Percentiles rank a stretch among this genome's conserved stretches.
Conservation (phyloP, 257 asterid species). For the Scutellaria barbata region DNA sequence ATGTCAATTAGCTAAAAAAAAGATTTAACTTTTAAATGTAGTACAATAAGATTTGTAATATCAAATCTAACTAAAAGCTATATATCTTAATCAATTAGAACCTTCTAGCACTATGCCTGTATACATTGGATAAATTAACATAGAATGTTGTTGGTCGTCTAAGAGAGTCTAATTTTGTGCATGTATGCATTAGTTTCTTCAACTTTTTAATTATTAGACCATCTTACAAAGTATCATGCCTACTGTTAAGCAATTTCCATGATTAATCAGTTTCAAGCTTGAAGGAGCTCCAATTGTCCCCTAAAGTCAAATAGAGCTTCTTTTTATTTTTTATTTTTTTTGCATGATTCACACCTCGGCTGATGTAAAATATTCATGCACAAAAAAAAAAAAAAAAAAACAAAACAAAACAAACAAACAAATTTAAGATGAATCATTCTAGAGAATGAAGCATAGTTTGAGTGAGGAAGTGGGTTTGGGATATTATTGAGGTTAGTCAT, state of each 20-base stretch:
- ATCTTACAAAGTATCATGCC: not conserved
- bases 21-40: not conserved
- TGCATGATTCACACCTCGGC: not conserved
- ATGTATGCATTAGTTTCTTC: not conserved
- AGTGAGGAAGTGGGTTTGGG: not conserved
- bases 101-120: not conserved
- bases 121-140: not conserved
- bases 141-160: not conserved
- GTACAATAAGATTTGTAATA: not conserved
- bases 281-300: not conserved
- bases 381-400: no score
- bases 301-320: not conserved
- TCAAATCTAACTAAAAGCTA: not conserved
- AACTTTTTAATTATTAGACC: not conserved
- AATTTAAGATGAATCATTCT: not conserved
- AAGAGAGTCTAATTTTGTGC: not conserved
- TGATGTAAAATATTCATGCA: not conserved
- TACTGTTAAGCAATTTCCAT: not conserved
- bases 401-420: not conserved
- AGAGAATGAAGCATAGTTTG: not conserved
- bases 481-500: not conserved
- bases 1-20: not conserved
- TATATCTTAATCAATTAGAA: not conserved
- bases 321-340: no score
- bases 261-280: not conserved